Conservation (phyloP, 1,284 basidiomycete genomes). For the Fereydounia khargensis region DNA sequence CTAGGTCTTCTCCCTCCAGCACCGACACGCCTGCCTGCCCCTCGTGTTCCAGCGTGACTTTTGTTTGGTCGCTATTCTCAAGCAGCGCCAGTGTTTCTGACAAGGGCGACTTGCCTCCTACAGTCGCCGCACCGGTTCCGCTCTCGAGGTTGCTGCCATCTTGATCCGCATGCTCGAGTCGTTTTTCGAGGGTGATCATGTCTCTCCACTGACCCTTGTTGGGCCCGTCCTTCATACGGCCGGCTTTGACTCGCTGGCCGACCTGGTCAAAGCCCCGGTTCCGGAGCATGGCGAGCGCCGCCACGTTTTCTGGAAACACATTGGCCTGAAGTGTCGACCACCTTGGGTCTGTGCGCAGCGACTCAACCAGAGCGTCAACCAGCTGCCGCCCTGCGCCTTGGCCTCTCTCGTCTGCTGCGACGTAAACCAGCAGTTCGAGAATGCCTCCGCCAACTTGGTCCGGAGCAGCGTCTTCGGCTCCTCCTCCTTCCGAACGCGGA, state of each 20-base stretch:
- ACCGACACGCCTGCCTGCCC: too few relatives aligned
- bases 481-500: background rate
- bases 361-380: conserved; percentile 8
- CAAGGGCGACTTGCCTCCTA: too few relatives aligned
- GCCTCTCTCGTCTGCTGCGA: conserved; percentile 14
- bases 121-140: too few relatives aligned
- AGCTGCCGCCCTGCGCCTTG: conserved; percentile 11
- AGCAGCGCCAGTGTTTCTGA: too few relatives aligned
- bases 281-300: conserved; percentile 6
- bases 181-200: conserved; percentile 9
- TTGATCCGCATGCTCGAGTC: too few relatives aligned
- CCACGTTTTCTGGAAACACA: conserved; percentile 15
- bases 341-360: conserved; percentile 3
- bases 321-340: conserved; percentile 19
- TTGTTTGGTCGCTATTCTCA: too few relatives aligned
- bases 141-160: too few relatives aligned
- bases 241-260: background rate
- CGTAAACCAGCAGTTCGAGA: conserved; percentile 18
- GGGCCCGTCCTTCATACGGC: conserved; percentile 20
- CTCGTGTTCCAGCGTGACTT: too few relatives aligned
- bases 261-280: conserved; percentile 5
- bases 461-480: conserved; percentile 1
- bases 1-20: too few relatives aligned
- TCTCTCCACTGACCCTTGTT: conserved; percentile 15
- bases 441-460: conserved; percentile 1